Percentiles rank a stretch among this genome's conserved stretches.
Evolutionary conservation across 176 grass and related monocot genomes (phyloP).

Genomic region (Cenchrus purpureus): DNA sequence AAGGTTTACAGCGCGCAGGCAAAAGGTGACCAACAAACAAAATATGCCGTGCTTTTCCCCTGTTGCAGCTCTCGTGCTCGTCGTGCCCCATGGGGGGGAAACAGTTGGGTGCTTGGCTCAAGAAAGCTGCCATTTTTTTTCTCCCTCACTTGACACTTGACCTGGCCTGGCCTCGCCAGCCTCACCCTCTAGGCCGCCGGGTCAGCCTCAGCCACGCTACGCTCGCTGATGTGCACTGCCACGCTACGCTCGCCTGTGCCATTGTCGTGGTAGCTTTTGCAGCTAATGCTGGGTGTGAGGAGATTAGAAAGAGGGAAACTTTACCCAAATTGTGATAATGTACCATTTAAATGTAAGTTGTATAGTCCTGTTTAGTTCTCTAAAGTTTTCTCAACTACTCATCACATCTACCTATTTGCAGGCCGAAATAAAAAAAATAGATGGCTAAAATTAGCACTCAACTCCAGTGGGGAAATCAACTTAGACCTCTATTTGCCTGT

Average conservation of each 20-base stretch:
- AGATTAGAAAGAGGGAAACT: background rate
- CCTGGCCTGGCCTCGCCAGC: background rate
- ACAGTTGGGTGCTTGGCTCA: conserved; percentile 43
- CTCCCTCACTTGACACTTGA: background rate
- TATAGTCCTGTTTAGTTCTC: too few relatives aligned
- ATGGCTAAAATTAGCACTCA: too few relatives aligned
- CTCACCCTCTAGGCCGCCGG: too few relatives aligned
- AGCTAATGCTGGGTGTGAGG: background rate
- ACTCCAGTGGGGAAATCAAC: too few relatives aligned
- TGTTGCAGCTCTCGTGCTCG: background rate
- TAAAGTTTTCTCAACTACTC: too few relatives aligned
- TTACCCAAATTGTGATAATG: too few relatives aligned
- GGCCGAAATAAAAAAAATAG: too few relatives aligned
- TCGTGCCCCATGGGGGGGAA: background rate
- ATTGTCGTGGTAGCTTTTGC: background rate
- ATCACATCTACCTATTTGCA: too few relatives aligned
- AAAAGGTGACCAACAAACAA: conserved; percentile 25
- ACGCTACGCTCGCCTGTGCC: background rate
- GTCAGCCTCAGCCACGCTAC: background rate
- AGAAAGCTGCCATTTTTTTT: conserved; percentile 30
- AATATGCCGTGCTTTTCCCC: conserved; percentile 8
- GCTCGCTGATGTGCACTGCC: background rate
- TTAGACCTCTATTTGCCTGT: too few relatives aligned
- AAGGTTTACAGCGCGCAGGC: conserved; percentile 15
- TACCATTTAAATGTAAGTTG: too few relatives aligned